These are phyloP conservation scores for Pontederia crassipes DNA, from an alignment of 176 grass and related monocot genomes.

Conservation along the genomic window DNA sequence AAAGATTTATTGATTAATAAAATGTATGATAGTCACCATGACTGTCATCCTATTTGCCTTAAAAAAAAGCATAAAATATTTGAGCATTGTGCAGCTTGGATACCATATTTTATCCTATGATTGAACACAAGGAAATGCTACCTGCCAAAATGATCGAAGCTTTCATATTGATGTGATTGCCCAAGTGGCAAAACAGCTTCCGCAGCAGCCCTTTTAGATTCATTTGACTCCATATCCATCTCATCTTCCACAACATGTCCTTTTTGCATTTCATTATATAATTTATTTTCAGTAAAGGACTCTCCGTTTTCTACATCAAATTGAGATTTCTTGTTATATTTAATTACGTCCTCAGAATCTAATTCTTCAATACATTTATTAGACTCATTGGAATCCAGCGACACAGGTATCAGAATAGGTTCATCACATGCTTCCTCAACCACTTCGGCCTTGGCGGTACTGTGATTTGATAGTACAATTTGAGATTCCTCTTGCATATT, in stretches of 20 bases:
- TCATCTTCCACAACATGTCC: too few relatives aligned
- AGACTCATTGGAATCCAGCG: too few relatives aligned
- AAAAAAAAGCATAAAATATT: too few relatives aligned
- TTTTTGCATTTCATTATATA: too few relatives aligned
- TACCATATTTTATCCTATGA: too few relatives aligned
- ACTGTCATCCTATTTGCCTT: too few relatives aligned
- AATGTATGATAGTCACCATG: too few relatives aligned
- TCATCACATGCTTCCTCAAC: too few relatives aligned
- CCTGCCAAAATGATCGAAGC: conserved; percentile 60
- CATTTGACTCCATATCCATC: not conserved
- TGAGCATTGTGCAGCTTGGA: too few relatives aligned
- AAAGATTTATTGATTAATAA: too few relatives aligned
- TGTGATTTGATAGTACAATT: conserved; percentile 15
- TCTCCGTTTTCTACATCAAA: conserved; percentile 14
- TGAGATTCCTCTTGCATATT: conserved; percentile 36
- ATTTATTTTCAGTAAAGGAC: conserved; percentile 1
- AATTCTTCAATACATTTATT: not conserved
- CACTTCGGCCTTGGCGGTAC: conserved; percentile 19
- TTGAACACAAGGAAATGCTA: conserved; percentile 4
- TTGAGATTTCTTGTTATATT: conserved; percentile 19
- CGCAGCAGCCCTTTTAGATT: not conserved
- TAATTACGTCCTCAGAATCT: conserved; percentile 16
- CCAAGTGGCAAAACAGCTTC: conserved; percentile 63
- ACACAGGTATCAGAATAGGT: too few relatives aligned
- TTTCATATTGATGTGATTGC: conserved; percentile 45